A percentile compares a stretch with the other conserved stretches of the same genome.
These are phyloP conservation scores for Xylaria cubensis DNA, from an alignment of 495 filamentous ascomycete genomes.

Conservation along the genomic window DNA sequence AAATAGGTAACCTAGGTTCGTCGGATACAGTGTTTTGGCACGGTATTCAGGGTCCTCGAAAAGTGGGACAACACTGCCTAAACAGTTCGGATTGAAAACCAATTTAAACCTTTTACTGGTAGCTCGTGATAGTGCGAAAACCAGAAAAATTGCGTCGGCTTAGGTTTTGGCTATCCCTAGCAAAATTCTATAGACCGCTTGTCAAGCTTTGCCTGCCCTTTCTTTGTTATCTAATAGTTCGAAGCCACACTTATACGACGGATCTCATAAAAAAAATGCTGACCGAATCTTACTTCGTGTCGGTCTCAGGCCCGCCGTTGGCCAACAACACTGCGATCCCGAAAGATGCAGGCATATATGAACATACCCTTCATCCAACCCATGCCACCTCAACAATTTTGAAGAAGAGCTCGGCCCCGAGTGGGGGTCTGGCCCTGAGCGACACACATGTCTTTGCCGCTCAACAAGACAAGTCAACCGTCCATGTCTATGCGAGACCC, in stretches of 20 bases:
- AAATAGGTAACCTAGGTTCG: background rate
- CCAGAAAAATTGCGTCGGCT: constrained; percentile 16
- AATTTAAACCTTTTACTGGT: constrained; percentile 1
- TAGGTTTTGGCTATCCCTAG: background rate
- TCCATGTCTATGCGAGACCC: constrained; percentile 87
- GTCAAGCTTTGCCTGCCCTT: background rate
- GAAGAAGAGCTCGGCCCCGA: constrained; percentile 87
- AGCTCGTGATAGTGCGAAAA: constrained; percentile 20
- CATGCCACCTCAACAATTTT: constrained; percentile 74
- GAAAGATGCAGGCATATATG: constrained; percentile 82
- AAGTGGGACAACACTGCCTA: constrained; percentile 7
- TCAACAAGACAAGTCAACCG: constrained; percentile 86
- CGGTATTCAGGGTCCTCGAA: background rate
- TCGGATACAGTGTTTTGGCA: background rate
- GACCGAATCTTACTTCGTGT: constrained; percentile 80
- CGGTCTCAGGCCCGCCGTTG: constrained; percentile 69
- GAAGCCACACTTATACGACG: background rate
- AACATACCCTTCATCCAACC: constrained; percentile 80
- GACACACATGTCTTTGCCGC: constrained; percentile 87
- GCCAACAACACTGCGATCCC: constrained; percentile 67
- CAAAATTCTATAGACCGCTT: background rate
- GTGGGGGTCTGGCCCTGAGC: constrained; percentile 81
- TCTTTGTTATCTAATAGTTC: background rate
- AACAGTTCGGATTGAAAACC: constrained; percentile 1
- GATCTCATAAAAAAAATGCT: constrained; percentile 61